A percentile compares a stretch with the other conserved stretches of the same genome.
Conservation (phyloP, 2,329 filamentous ascomycete species). For the Alternaria postmessia region DNA sequence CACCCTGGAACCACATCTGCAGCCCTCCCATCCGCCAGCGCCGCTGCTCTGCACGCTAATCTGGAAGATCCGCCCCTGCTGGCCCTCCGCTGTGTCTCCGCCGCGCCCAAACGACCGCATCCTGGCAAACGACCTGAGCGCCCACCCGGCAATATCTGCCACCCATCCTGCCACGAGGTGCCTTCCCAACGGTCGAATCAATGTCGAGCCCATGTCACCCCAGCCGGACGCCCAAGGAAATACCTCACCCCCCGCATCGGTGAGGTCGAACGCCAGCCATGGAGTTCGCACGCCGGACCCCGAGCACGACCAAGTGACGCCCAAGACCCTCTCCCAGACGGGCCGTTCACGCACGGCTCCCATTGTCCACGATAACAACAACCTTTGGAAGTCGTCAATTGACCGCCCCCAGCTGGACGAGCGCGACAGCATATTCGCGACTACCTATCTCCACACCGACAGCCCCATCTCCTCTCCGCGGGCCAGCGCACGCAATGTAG, state of each 20-base stretch:
- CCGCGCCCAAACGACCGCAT: constrained; percentile 31
- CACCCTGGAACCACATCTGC: constrained; percentile 16
- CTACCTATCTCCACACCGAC: constrained; percentile 64
- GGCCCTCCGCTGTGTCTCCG: constrained; percentile 32
- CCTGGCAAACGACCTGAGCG: constrained; percentile 28
- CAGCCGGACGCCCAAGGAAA: constrained; percentile 49
- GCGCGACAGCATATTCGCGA: constrained; percentile 70
- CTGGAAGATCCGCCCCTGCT: constrained; percentile 24
- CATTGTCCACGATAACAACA: constrained; percentile 36
- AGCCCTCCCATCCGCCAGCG: constrained; percentile 18
- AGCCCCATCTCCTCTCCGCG: constrained; percentile 53
- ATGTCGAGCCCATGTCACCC: constrained; percentile 55
- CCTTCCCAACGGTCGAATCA: constrained; percentile 47
- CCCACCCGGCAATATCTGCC: constrained; percentile 44
- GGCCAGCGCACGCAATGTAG: constrained; percentile 37
- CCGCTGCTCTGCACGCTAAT: constrained; percentile 26
- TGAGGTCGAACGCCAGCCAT: constrained; percentile 48
- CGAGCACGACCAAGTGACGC: constrained; percentile 33
- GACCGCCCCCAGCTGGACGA: constrained; percentile 65
- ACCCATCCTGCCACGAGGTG: constrained; percentile 44
- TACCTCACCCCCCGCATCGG: constrained; percentile 52
- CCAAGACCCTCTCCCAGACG: constrained; percentile 46
- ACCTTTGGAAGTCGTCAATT: constrained; percentile 47
- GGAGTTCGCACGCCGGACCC: constrained; percentile 27
- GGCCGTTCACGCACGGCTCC: constrained; percentile 52